Base-by-base conservation (phyloP, 148 eudicot species). In the Talinum fruticosum region DNA sequence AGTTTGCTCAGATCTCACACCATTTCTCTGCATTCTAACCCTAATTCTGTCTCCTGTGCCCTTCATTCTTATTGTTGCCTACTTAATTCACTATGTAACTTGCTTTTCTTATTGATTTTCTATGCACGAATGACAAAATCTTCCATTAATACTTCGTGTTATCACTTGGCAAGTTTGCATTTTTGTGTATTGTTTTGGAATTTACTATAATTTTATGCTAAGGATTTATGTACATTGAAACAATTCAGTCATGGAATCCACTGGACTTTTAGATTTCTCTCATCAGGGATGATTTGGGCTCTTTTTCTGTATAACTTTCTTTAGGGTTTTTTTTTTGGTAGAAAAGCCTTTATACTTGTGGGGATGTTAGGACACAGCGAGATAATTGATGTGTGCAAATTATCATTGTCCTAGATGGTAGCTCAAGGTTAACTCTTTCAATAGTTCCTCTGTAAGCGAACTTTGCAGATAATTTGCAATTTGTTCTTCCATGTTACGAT, bases 1-100 rank as follows among this genome's bases (percentile, higher is more conserved):
- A 70, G 79, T 69, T 51, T 72, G 23, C 29, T 49, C 72, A 76
- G 47, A 57, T 80, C 74, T 32, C 21, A 3, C 29, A 8, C 37
- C 37, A 29, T 67, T 66, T 16, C 16, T 74, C 70, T 69, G 30
- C 83, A 57, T 28, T 61, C 75, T 75, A 21, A 19, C 29, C 30
- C 10, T 8, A 66, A 5, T 70, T 15, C 15, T 24, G 32, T 33
- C 23, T 14, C 26, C 53, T 35, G 3, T 35, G 26, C 15, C 33
- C 41, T 13, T 8, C 53, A 24, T 10, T n/a, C 29, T 14, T 24
- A 41, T n/a, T n/a, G 28, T 4, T 62, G 51, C 69, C 33, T 24
- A 37, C 54, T 75, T n/a, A 8, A 75, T 28, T n/a, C 62, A 62
- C 1, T 16, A 51, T 51, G 64, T 28, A 49, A 6, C 24, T 21